phyloP scores from a whole-genome alignment of 192 early-diverging fungal species.

The Coemansia pectinata region DNA sequence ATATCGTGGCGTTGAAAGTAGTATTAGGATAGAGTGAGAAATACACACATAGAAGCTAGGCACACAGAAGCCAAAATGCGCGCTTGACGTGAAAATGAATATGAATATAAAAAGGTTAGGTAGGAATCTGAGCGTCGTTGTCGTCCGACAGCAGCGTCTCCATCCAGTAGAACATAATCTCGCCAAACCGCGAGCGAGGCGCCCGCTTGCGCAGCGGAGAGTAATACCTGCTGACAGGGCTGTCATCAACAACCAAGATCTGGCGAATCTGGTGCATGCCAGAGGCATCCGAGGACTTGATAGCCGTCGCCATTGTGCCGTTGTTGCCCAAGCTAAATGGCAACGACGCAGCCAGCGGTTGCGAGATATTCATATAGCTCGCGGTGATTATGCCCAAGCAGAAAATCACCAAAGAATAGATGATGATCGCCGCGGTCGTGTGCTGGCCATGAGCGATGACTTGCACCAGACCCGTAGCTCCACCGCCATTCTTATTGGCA shows the following conservation, averaged over 20 bases:
- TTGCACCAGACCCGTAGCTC: constrained; percentile 20
- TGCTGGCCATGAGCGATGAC: constrained; percentile 42
- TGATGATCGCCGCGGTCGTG: constrained; percentile 43
- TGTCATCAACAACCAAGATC: constrained; percentile 54
- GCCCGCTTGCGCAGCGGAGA: constrained; percentile 43
- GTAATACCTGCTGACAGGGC: constrained; percentile 41
- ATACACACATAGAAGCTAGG: background rate
- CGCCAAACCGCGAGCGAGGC: constrained; percentile 49
- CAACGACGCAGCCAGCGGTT: constrained; percentile 32
- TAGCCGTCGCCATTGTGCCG: constrained; percentile 19
- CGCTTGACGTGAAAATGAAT: background rate
- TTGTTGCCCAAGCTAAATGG: constrained; percentile 30
- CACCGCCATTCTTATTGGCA: background rate
- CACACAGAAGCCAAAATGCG: background rate
- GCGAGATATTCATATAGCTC: constrained; percentile 46
- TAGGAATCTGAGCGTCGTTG: constrained; percentile 42
- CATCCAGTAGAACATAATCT: constrained; percentile 59
- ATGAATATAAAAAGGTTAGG: constrained; percentile 13
- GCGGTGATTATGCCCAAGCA: constrained; percentile 55
- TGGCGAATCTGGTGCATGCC: constrained; percentile 48
- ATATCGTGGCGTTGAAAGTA: background rate
- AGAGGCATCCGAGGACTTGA: constrained; percentile 17
- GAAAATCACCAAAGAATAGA: constrained; percentile 54
- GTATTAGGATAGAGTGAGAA: background rate
- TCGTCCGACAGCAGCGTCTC: constrained; percentile 59